Base-by-base conservation (phyloP, 352 stramenopile species). In the Pythium insidiosum region DNA sequence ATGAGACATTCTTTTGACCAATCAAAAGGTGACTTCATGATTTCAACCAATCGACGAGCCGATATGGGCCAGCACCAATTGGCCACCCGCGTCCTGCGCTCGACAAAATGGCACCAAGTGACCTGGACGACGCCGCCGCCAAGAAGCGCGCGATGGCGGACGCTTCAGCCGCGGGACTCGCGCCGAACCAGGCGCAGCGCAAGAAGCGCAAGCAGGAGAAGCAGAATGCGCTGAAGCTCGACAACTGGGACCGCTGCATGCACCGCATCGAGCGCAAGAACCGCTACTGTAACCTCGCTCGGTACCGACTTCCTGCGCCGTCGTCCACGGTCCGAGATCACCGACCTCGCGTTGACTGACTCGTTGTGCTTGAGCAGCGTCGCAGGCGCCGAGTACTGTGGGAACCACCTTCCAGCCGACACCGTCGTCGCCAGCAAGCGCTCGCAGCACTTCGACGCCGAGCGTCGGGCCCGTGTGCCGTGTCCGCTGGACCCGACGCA, bases 211-310 rank as follows among this genome's bases (percentile, higher is more conserved):
- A 92, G 50, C 56, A 80, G 37, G 48, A 55, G 1, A 92, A 92
- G 59, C 37, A 50, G 6, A 44, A 62, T 18, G 62, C 68, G 3
- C 74, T 69, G 38, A 53, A 69, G 18, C 56, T 44, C 4, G 76
- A 67, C 25, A 56, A 79, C 43, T 92, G 80, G 80, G 63, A 79
- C 3, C 70, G 74, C 38, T 92, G 80, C 56, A 83, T 89, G 74
- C 89, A 88, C 50, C 68, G 63, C 24, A 58, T 92, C 25, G 61
- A 79, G 56, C 70, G 73, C 41, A 92, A 92, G 58, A 77, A 86
- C 36, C 80, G 80, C 53, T 89, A 66, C 38, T 92, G 80, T 56
- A 92, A 89, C 56, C 84, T 89, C 28, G 43, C 67, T 13, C 67
- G 76, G 79, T 92, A 47, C 37, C 47, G 7, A 38, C n/a, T n/a